Base-by-base conservation (phyloP, 2,329 filamentous ascomycete species). In the Akanthomyces dipterigenus region DNA sequence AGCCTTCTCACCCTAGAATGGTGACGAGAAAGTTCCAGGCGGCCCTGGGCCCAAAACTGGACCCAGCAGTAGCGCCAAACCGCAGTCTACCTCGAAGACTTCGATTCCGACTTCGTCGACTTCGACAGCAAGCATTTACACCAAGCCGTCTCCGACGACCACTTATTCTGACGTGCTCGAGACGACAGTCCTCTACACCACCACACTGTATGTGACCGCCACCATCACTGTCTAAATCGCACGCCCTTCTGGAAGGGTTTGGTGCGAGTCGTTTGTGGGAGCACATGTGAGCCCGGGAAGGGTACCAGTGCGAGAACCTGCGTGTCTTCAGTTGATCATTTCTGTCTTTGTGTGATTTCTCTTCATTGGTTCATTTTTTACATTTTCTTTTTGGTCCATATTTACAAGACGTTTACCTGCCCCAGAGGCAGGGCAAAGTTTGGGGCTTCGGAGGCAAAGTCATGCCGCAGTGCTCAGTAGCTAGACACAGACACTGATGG, bases 1-100 rank as follows among this genome's bases (percentile, higher is more conserved):
- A 28, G 67, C 78, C 55, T 86, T 86, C 70, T 64, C 64, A 55
- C 62, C 67, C 60, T 68, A 66, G 48, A 24, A 53, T 24, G 54
- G 58, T 7, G 54, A 51, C 40, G 40, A 34, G 18, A 38, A 38
- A 38, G 22, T n/a, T 12, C 54, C 59, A 46, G 45, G 36, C 22
- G 53, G 54, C 24, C 55, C 59, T 22, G 38, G 49, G 14, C 49
- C 51, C 24, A 58, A 58, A 24, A 57, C 54, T 8, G 60, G 51
- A 12, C 53, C 38, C 16, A 40, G 40, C 22, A 48, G 49, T 31
- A 48, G 28, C 22, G 26, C 16, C 7, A 42, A 48, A 48, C 49
- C 57, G 54, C 38, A 42, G 8, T 40, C 50, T 31, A 60, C 51
- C 18, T 22, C 45, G 8, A 26, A 54, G 3, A 31, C 51, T 1